These are phyloP conservation scores for Fusarium sp. DNA, from an alignment of 2,329 filamentous ascomycete species.

Conservation along the genomic window DNA sequence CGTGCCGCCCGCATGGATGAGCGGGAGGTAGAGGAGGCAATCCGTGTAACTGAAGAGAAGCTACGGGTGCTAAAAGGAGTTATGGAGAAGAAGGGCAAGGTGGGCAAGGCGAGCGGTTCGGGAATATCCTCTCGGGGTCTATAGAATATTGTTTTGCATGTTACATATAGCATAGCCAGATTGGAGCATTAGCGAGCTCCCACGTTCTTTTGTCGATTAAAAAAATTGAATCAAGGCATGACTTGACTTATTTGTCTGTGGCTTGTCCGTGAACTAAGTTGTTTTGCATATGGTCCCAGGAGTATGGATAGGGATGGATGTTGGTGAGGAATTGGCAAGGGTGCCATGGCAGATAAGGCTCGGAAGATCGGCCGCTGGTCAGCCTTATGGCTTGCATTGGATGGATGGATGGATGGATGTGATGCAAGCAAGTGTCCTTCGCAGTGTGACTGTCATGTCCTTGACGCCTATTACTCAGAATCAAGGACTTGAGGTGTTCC, in stretches of 20 bases:
- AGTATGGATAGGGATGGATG: background rate
- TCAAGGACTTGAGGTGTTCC: slow-evolving; percentile 20
- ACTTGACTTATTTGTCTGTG: background rate
- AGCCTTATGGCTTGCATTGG: slow-evolving; percentile 19
- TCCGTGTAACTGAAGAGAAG: slow-evolving; percentile 87
- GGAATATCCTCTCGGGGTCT: slow-evolving; percentile 30
- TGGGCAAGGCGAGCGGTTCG: slow-evolving; percentile 16
- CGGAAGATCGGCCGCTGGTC: slow-evolving; percentile 5
- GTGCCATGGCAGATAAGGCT: background rate
- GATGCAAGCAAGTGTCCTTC: background rate
- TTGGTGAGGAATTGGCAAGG: background rate
- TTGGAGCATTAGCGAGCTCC: slow-evolving; percentile 37
- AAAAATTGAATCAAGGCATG: slow-evolving; percentile 7
- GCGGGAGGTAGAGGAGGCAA: slow-evolving; percentile 81
- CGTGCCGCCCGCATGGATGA: slow-evolving; percentile 74
- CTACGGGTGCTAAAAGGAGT: slow-evolving; percentile 81
- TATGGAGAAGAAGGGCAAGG: slow-evolving; percentile 61
- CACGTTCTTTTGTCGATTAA: slow-evolving; percentile 42
- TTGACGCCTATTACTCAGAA: slow-evolving; percentile 6
- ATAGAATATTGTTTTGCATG: slow-evolving; percentile 41
- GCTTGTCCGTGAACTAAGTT: background rate
- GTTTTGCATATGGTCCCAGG: background rate
- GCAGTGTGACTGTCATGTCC: background rate
- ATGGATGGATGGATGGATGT: background rate
- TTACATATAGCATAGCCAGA: slow-evolving; percentile 37